Evolutionary conservation across 2,329 filamentous ascomycete species (phyloP).

Genomic region (Penicillium sp.): DNA sequence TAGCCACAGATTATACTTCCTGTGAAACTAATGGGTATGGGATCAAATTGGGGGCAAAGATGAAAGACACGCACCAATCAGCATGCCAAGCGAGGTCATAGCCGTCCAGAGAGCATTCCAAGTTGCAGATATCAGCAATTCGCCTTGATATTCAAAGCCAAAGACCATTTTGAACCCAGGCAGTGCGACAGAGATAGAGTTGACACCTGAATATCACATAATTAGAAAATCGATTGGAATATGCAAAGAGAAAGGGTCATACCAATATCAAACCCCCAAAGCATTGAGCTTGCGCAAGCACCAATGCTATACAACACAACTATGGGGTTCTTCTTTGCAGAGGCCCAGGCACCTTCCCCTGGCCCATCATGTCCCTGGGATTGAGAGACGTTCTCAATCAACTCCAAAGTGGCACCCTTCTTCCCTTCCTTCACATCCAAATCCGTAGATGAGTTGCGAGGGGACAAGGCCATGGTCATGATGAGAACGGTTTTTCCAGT

Average conservation of each 20-base stretch:
- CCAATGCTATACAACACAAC: not conserved
- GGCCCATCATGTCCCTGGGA: not conserved
- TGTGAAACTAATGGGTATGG: not conserved
- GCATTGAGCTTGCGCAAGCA: conserved; percentile 2
- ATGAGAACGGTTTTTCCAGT: no score
- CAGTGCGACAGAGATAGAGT: not conserved
- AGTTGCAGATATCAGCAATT: conserved; percentile 7
- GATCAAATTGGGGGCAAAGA: no score
- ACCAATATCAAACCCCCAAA: conserved; percentile 10
- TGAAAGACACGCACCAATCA: not conserved
- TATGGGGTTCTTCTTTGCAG: conserved; percentile 3
- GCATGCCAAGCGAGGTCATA: conserved; percentile 9
- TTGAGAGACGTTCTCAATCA: not conserved
- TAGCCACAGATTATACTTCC: conserved; percentile 2
- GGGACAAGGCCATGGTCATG: no score
- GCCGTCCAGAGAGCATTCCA: conserved; percentile 11
- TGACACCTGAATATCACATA: not conserved
- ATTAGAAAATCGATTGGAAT: no score
- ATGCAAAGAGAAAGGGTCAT: not conserved
- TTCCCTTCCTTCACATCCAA: not conserved
- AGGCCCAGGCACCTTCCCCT: not conserved
- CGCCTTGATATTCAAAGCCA: conserved; percentile 5
- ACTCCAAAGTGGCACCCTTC: not conserved
- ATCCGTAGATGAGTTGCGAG: not conserved
- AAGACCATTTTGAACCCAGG: conserved; percentile 7